Evolutionary conservation across 352 stramenopile species (phyloP).

Genomic region (Ophiocytium majus): DNA sequence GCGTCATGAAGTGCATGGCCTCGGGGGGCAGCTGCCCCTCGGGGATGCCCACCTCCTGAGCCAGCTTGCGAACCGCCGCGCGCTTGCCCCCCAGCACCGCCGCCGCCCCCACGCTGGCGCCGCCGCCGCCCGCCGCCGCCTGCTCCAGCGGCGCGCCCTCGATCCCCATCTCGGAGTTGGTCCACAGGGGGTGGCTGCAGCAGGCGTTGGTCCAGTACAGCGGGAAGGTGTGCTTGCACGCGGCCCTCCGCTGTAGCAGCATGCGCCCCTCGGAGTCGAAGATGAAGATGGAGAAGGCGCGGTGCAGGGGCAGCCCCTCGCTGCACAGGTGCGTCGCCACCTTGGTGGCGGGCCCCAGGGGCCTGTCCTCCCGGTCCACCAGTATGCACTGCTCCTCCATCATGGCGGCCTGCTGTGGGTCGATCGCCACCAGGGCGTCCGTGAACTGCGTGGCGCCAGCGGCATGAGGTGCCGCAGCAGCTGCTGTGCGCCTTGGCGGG

Average conservation of each 20-base stretch:
- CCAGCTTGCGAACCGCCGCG: slow-evolving; percentile 85
- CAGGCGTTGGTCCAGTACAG: slow-evolving; percentile 89
- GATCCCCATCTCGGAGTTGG: slow-evolving; percentile 71
- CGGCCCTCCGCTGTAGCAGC: slow-evolving; percentile 74
- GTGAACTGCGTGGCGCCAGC: slow-evolving; percentile 5
- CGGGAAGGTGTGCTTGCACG: slow-evolving; percentile 89
- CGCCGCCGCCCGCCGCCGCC: no score
- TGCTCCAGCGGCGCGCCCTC: slow-evolving; percentile 48
- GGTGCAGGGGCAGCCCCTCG: slow-evolving; percentile 64
- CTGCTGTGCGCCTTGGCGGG: no score
- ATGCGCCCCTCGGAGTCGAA: slow-evolving; percentile 67
- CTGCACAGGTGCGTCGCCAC: slow-evolving; percentile 50
- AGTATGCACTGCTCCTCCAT: slow-evolving; percentile 55
- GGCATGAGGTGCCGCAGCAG: not conserved
- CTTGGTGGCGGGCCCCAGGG: slow-evolving; percentile 42
- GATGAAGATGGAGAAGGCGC: slow-evolving; percentile 75
- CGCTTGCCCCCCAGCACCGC: slow-evolving; percentile 38
- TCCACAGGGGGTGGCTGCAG: slow-evolving; percentile 84
- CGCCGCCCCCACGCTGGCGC: slow-evolving; percentile 20
- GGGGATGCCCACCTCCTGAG: slow-evolving; percentile 88
- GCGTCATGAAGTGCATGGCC: slow-evolving; percentile 78
- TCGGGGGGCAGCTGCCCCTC: slow-evolving; percentile 67
- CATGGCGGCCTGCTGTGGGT: slow-evolving; percentile 53
- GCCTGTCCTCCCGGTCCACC: slow-evolving; percentile 42
- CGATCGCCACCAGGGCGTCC: slow-evolving; percentile 35